These are phyloP conservation scores for Nemania diffusa DNA, from an alignment of 2,329 filamentous ascomycete genomes.

Conservation along the genomic window DNA sequence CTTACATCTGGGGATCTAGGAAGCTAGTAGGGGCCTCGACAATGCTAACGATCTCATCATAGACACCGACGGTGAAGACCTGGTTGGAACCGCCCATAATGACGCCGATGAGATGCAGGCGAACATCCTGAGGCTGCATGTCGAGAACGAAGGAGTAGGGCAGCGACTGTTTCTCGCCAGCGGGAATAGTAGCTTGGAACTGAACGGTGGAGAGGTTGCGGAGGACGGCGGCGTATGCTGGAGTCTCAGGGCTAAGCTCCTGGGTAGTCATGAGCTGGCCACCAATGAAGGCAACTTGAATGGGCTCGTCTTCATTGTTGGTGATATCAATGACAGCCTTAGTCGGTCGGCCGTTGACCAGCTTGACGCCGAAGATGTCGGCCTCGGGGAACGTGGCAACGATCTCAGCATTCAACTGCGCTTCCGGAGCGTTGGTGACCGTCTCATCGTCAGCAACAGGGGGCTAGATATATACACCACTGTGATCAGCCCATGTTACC, in stretches of 20 bases:
- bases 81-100: slow-evolving; percentile 73
- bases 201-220: slow-evolving; percentile 85
- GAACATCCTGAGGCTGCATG: slow-evolving; percentile 90
- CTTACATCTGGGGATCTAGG: slow-evolving; percentile 95
- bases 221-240: slow-evolving; percentile 67
- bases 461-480: slow-evolving; percentile 24
- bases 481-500: slow-evolving; percentile 14
- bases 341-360: slow-evolving; percentile 91
- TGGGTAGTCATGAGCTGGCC: slow-evolving; percentile 74
- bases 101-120: slow-evolving; percentile 79
- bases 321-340: slow-evolving; percentile 82
- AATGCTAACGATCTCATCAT: slow-evolving; percentile 84
- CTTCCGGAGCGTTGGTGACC: slow-evolving; percentile 40
- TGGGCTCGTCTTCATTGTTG: slow-evolving; percentile 82
- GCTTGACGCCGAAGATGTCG: slow-evolving; percentile 94
- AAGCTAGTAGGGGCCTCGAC: slow-evolving; percentile 92
- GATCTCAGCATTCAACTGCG: slow-evolving; percentile 71
- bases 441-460: slow-evolving; percentile 43
- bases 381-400: slow-evolving; percentile 72
- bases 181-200: slow-evolving; percentile 78
- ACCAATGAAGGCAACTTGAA: slow-evolving; percentile 79
- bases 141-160: slow-evolving; percentile 89
- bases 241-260: slow-evolving; percentile 60
- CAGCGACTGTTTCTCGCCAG: slow-evolving; percentile 79
- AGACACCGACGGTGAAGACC: slow-evolving; percentile 81